Evolutionary conservation across 1,284 basidiomycete species (phyloP), one percentile per base, ranked within the genome.

Genomic region (Boletus semigastroideus): DNA sequence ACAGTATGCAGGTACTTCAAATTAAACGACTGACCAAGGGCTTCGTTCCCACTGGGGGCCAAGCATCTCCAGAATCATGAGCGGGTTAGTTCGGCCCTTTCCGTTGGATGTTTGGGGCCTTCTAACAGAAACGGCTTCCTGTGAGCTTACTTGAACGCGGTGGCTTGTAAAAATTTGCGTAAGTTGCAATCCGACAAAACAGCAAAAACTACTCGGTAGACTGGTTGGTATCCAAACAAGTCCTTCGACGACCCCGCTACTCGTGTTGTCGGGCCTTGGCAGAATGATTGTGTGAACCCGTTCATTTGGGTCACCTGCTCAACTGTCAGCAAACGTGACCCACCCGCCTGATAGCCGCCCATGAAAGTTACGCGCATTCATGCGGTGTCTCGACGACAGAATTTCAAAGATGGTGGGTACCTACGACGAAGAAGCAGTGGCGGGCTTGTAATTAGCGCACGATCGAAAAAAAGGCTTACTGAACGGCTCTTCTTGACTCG

Each of bases 1-100:
- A 55, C 34, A 51, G 31, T 51, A 39, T 25, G 36, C 17, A 25
- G 33, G 9, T n/a, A 46, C 59, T 49, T 27, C 34, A 53, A 52
- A 51, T 57, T 37, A 31, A 49, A 52, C 17, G 46, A 52, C 55
- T 22, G 46, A 48, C 51, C 42, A 52, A 52, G 6, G 14, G 17
- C 14, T 49, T 27, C 27, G n/a, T 36, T 47, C 40, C 48, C 46
- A 42, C 31, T 40, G 11, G 39, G 19, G 7, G 27, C 27, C 44
- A 37, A 39, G 39, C 39, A 25, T 22, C 28, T 40, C 25, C 16
- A 39, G 37, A 22, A 19, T 45, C 5, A 46, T 25, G 28, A 10
- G 17, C 27, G 33, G 19, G 25, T 42, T 46, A 17, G 37, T 25
- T 27, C 31, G 22, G 37, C 30, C 48, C 36, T 34, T 49, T 37